Base-by-base conservation (phyloP, 129 eudicot genomes). In the Chrysanthemum makinoi region DNA sequence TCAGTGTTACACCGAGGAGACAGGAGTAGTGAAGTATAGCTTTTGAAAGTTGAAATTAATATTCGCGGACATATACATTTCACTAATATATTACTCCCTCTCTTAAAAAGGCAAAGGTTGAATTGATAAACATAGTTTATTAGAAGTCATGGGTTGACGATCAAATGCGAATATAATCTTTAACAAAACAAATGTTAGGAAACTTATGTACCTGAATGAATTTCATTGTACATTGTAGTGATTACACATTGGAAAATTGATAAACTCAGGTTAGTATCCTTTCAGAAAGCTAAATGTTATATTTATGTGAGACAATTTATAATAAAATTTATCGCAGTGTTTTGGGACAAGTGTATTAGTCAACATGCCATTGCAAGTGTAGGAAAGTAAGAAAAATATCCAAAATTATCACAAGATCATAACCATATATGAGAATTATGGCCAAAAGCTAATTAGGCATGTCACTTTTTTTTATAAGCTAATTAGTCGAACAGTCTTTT, bases 331-430 rank as follows among this genome's bases (percentile, higher is more conserved):
- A 16, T 52, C 33, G 11, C 56, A 66, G 20, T 1, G 10, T 47
- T 51, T 68, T n/a, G 19, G 54, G 70, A 47, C 55, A 66, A 18
- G 50, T 6, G 2, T 62, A 10, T 19, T 10, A 66, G 11, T 20
- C 13, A 11, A n/a, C 70, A 20, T 18, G 43, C 35, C 54, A 44
- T 48, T 66, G 70, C 70, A 66, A 66, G 55, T 20, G 18, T 9
- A 20, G 46, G 46, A 22, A 22, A 66, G 51, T 22, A 43, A 68
- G 26, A 20, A 11, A 66, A 49, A n/a, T 1, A 28, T 68, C 48
- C 61, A 3, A 47, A 66, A 16, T 68, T 46, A 26, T 26, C 61
- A 49, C 49, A 48, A 13, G 20, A 26, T 14, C 3, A 22, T 14
- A 61, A 24, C 58, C 20, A 22, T 22, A 7, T 66, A 12, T 47